A percentile compares a stretch with the other conserved stretches of the same genome.
Evolutionary conservation across 1,139 yeast species (phyloP).

Genomic region (Saccharomycopsis crataegensis): DNA sequence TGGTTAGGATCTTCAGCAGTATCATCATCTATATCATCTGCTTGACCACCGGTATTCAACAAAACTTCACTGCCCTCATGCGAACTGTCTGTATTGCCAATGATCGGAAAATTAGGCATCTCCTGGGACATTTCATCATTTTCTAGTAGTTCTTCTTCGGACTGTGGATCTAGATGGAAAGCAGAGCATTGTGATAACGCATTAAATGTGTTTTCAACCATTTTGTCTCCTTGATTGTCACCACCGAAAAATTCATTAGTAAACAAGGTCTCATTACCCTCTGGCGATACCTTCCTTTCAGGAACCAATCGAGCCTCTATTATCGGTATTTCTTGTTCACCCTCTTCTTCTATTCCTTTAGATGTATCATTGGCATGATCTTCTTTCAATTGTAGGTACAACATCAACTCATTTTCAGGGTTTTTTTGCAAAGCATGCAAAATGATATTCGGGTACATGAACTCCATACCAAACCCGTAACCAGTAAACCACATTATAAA

Average conservation of each 20-base stretch:
- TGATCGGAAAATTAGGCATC: conserved; percentile 2
- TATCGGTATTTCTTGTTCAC: conserved; percentile 24
- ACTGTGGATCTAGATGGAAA: conserved; percentile 18
- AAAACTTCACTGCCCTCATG: not conserved
- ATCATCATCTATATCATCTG: conserved; percentile 10
- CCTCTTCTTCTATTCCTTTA: conserved; percentile 20
- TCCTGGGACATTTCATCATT: not conserved
- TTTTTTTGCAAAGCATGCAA: conserved; percentile 28
- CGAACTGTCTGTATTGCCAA: not conserved
- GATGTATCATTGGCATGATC: conserved; percentile 7
- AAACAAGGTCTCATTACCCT: conserved; percentile 1
- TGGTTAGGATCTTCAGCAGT: not conserved
- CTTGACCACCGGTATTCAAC: conserved; percentile 8
- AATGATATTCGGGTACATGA: conserved; percentile 29
- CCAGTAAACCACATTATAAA: conserved; percentile 31
- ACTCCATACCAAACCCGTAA: conserved; percentile 29
- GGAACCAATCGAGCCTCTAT: conserved; percentile 23
- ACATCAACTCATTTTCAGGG: conserved; percentile 15
- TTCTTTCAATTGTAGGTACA: conserved; percentile 22
- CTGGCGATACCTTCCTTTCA: not conserved
- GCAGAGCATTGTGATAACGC: conserved; percentile 23
- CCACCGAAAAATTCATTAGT: not conserved
- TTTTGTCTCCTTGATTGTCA: conserved; percentile 12
- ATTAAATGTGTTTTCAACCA: conserved; percentile 27
- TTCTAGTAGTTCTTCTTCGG: not conserved